Conservation (phyloP, 257 asterid species). For the Gentiana dahurica region DNA sequence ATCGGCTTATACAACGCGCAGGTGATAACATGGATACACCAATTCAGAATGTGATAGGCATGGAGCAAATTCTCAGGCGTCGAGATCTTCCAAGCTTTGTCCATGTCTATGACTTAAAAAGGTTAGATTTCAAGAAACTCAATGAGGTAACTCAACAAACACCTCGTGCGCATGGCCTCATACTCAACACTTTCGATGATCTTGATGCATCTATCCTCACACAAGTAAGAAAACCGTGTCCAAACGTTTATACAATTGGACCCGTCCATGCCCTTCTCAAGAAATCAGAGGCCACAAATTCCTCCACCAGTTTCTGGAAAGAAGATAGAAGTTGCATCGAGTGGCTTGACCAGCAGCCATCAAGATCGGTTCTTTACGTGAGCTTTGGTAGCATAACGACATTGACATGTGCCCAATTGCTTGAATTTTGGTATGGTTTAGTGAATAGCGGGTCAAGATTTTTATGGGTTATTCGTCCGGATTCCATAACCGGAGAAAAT, state of each 20-base stretch:
- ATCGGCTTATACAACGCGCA: conserved; percentile 22
- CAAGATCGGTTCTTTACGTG: conserved; percentile 48
- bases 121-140: conserved; percentile 17
- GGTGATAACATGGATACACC: conserved; percentile 39
- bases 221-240: conserved; percentile 21
- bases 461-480: conserved; percentile 51
- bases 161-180: conserved; percentile 33
- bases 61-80: conserved; percentile 47
- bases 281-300: conserved; percentile 6
- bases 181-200: conserved; percentile 34
- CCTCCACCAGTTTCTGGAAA: conserved; percentile 8
- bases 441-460: conserved; percentile 44
- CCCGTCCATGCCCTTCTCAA: conserved; percentile 50
- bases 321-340: conserved; percentile 21
- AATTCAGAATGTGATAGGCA: conserved; percentile 45
- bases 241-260: conserved; percentile 9
- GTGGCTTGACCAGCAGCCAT: conserved; percentile 56
- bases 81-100: conserved; percentile 58
- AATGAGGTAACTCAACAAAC: conserved; percentile 23
- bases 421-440: conserved; percentile 55
- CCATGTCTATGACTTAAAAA: conserved; percentile 15
- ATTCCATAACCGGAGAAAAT: conserved; percentile 17
- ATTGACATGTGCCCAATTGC: conserved; percentile 21
- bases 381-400: conserved; percentile 51
- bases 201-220: conserved; percentile 22